phyloP scores from a whole-genome alignment of 257 asterid genomes.

The Paulownia fortunei region DNA sequence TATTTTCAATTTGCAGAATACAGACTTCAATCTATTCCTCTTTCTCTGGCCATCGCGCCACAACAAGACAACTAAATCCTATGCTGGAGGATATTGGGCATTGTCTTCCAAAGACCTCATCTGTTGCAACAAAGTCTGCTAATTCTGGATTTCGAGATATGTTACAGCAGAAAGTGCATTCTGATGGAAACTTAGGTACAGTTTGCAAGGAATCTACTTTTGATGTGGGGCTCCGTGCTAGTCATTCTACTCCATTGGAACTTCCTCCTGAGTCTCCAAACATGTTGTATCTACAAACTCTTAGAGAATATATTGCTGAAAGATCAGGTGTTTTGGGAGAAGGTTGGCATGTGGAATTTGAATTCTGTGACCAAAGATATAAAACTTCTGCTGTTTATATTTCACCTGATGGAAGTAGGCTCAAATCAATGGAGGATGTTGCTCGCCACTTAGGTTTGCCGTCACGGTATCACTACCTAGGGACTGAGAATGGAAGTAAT shows the following conservation, averaged over 20 bases:
- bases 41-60: constrained; percentile 42
- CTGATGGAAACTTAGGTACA: constrained; percentile 33
- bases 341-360: constrained; percentile 89
- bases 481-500: constrained; percentile 48
- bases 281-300: constrained; percentile 64
- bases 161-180: constrained; percentile 36
- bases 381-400: constrained; percentile 68
- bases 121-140: constrained; percentile 28
- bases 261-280: constrained; percentile 45
- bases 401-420: constrained; percentile 77
- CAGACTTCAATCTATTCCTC: constrained; percentile 47
- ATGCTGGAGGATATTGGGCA: constrained; percentile 37
- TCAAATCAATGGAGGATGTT: constrained; percentile 76
- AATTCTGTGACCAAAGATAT: constrained; percentile 49
- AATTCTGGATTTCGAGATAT: constrained; percentile 37
- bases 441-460: constrained; percentile 74
- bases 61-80: constrained; percentile 42
- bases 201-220: constrained; percentile 36
- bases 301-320: constrained; percentile 70
- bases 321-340: constrained; percentile 69
- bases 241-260: constrained; percentile 43
- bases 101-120: constrained; percentile 44
- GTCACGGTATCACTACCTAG: constrained; percentile 37
- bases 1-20: constrained; percentile 52
- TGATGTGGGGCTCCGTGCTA: constrained; percentile 39